Evolutionary conservation across 176 grass and related monocot species (phyloP).

Genomic region (Aegilops tauschii): DNA sequence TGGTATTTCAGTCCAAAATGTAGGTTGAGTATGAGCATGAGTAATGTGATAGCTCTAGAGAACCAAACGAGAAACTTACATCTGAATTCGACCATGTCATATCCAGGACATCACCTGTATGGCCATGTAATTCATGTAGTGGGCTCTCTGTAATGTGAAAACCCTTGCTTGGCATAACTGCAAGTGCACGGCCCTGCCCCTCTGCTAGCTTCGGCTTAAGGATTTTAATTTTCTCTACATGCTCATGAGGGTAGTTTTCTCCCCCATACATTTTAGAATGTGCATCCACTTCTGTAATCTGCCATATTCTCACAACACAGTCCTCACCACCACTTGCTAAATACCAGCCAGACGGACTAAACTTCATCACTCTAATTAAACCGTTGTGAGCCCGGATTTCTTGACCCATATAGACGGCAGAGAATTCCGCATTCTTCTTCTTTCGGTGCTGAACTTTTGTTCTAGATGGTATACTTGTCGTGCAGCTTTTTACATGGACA

Average conservation of each 20-base stretch:
- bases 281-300: constrained; percentile 70
- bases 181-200: constrained; percentile 33
- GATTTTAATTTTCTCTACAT: constrained; percentile 39
- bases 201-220: constrained; percentile 39
- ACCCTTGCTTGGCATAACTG: constrained; percentile 56
- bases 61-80: constrained; percentile 46
- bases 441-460: constrained; percentile 56
- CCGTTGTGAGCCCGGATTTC: constrained; percentile 92
- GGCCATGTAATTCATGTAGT: constrained; percentile 70
- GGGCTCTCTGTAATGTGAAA: constrained; percentile 71
- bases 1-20: neutral
- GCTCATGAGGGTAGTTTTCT: constrained; percentile 29
- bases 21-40: neutral
- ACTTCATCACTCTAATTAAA: constrained; percentile 77
- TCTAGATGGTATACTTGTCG: constrained; percentile 31
- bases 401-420: constrained; percentile 73
- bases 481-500: constrained; percentile 41
- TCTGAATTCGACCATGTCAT: constrained; percentile 82
- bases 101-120: constrained; percentile 76
- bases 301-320: constrained; percentile 67
- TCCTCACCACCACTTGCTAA: constrained; percentile 88
- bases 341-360: constrained; percentile 81
- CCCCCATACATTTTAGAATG: constrained; percentile 33
- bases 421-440: constrained; percentile 72
- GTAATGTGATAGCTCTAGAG: neutral